Percentiles rank a stretch among this genome's conserved stretches.
Conservation (phyloP, 768 basidiomycete species). For the Coprinopsis sp. region DNA sequence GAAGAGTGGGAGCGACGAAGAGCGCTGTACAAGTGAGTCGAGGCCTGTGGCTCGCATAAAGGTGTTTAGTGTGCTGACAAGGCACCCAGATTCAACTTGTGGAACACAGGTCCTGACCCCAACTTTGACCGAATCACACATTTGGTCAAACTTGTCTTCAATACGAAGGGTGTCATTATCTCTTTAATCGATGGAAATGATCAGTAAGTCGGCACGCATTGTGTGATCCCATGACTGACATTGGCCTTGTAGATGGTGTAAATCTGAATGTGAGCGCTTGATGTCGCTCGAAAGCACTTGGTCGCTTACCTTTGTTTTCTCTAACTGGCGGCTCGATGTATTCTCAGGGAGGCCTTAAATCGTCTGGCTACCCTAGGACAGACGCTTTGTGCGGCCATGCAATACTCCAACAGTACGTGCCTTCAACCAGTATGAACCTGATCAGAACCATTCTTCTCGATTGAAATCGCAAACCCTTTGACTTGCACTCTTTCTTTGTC, state of each 20-base stretch:
- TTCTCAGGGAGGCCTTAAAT: conserved; percentile 39
- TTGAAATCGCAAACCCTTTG: too few relatives aligned
- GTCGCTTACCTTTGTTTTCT: conserved; percentile 4
- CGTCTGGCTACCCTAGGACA: conserved; percentile 42
- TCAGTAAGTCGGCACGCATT: conserved; percentile 48
- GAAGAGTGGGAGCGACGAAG: conserved; percentile 79
- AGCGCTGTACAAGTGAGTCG: conserved; percentile 80
- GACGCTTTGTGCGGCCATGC: conserved; percentile 81
- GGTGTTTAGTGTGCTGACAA: too few relatives aligned
- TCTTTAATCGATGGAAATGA: conserved; percentile 80
- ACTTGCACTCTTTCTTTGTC: too few relatives aligned
- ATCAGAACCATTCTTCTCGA: background rate
- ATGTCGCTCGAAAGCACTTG: background rate
- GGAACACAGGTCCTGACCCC: conserved; percentile 78
- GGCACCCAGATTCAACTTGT: conserved; percentile 88
- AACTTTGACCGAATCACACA: conserved; percentile 95
- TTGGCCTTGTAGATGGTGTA: conserved; percentile 64
- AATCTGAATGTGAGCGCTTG: conserved; percentile 68
- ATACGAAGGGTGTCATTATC: conserved; percentile 79
- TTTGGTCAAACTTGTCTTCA: conserved; percentile 89
- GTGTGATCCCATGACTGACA: background rate
- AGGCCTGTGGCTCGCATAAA: too few relatives aligned
- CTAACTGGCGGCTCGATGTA: conserved; percentile 11
- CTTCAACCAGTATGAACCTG: background rate
- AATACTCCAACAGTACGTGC: conserved; percentile 64